Evolutionary conservation across 257 asterid species (phyloP), one percentile per base, ranked within the genome.

Genomic region (Haberlea rhodopensis): DNA sequence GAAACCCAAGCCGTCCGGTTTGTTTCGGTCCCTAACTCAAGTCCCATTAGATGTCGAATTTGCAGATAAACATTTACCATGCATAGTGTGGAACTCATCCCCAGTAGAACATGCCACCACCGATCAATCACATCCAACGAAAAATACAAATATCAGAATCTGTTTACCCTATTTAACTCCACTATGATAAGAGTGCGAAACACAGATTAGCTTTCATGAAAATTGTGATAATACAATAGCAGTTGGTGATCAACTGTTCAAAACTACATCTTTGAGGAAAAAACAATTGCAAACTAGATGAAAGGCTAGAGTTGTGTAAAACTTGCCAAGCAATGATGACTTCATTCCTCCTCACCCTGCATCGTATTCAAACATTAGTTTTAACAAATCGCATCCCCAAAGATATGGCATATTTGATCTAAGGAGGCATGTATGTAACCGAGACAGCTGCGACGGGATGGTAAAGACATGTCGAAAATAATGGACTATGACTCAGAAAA

Each of bases 201-300:
- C 31, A 51, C 22, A 22, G 65, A 46, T 43, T 29, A n/a, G 46
- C 43, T 24, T 48, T 23, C 53, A 15, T 31, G 59, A 61, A 51
- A 45, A 53, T 5, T 43, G 43, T 53, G 68, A n/a, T 8, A 18
- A 52, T 53, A 66, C 73, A 67, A 45, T 65, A 61, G n/a, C 24
- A 18, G 31, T 53, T 46, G 28, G 70, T 43, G 54, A 60, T 54
- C 37, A 29, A 49, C 58, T 51, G 63, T 57, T 40, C 60, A 43
- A 73, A 60, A 16, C 23, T 70, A 53, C 58, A 62, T 45, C 69
- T 25, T 46, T 1, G 31, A 52, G 31, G 10, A 34, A 40, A 37
- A 61, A 25, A 69, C 57, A 65, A n/a, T n/a, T n/a, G n/a, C n/a
- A n/a, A n/a, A n/a, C n/a, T n/a, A n/a, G n/a, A n/a, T n/a, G n/a